phyloP scores from a whole-genome alignment of 108 stramenopile genomes.

The Nitzschia palea region DNA sequence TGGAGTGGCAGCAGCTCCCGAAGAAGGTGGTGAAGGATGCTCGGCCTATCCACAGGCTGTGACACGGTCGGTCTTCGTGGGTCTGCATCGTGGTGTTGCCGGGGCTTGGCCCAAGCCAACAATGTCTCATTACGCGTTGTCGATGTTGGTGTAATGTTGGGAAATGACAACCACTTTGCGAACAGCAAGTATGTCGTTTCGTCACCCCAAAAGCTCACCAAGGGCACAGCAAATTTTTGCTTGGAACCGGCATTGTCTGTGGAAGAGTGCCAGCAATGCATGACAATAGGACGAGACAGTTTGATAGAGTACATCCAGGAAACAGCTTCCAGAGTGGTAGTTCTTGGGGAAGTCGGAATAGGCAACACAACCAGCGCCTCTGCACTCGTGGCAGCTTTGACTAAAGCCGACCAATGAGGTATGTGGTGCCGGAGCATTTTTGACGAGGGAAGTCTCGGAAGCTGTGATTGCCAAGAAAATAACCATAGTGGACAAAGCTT shows the following conservation, averaged over 20 bases:
- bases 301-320: conserved; percentile 30
- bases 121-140: conserved; percentile 53
- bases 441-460: conserved; percentile 46
- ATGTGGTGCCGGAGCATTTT: conserved; percentile 65
- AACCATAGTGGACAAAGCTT: conserved; percentile 56
- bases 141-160: conserved; percentile 63
- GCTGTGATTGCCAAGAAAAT: conserved; percentile 56
- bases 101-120: conserved; percentile 61
- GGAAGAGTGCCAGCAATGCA: conserved; percentile 47
- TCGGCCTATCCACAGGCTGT: conserved; percentile 73
- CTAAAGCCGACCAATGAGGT: conserved; percentile 33
- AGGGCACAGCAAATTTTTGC: conserved; percentile 67
- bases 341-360: conserved; percentile 84
- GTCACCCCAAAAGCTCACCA: conserved; percentile 31
- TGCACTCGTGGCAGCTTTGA: conserved; percentile 56
- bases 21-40: conserved; percentile 69
- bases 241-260: conserved; percentile 60
- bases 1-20: conserved; percentile 52
- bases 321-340: conserved; percentile 26
- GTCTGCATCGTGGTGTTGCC: conserved; percentile 55
- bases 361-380: conserved; percentile 83
- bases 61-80: conserved; percentile 53
- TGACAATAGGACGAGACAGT: conserved; percentile 41
- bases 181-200: conserved; percentile 32
- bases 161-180: conserved; percentile 14